Conservation (phyloP, 1,284 basidiomycete species). For the Microbotryum scabiosae region DNA sequence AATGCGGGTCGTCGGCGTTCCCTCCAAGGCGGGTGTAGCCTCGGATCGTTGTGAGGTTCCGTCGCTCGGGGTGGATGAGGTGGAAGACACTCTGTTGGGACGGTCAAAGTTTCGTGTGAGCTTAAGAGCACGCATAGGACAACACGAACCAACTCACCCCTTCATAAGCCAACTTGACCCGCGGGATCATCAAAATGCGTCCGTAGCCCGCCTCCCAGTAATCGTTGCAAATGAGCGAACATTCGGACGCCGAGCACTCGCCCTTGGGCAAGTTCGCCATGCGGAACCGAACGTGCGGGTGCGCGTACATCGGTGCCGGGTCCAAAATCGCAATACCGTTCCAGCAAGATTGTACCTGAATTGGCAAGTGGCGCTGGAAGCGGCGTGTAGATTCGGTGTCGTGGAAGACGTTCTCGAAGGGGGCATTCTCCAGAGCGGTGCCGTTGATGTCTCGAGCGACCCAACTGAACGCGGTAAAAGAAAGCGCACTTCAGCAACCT, state of each 20-base stretch:
- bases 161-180: constrained; percentile 91
- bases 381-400: constrained; percentile 62
- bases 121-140: constrained; percentile 1
- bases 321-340: constrained; percentile 89
- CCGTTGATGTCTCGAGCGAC: constrained; percentile 95
- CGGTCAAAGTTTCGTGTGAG: not conserved
- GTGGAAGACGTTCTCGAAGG: constrained; percentile 86
- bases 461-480: constrained; percentile 48
- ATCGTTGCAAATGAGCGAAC: constrained; percentile 84
- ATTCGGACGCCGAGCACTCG: constrained; percentile 88
- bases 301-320: constrained; percentile 81
- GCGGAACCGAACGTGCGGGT: constrained; percentile 79
- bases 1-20: constrained; percentile 81
- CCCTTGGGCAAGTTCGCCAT: constrained; percentile 72
- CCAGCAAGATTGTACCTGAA: constrained; percentile 95
- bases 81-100: constrained; percentile 68
- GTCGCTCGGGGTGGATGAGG: constrained; percentile 76
- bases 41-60: constrained; percentile 85
- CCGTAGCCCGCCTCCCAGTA: constrained; percentile 63
- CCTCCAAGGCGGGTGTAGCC: constrained; percentile 84
- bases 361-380: constrained; percentile 80
- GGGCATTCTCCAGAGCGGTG: constrained; percentile 89
- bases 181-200: constrained; percentile 87
- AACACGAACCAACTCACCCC: constrained; percentile 47
- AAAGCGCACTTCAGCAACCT: not conserved